A percentile compares a stretch with the other conserved stretches of the same genome.
Conservation (phyloP, 257 asterid species). For the Galeopsis tetrahit region DNA sequence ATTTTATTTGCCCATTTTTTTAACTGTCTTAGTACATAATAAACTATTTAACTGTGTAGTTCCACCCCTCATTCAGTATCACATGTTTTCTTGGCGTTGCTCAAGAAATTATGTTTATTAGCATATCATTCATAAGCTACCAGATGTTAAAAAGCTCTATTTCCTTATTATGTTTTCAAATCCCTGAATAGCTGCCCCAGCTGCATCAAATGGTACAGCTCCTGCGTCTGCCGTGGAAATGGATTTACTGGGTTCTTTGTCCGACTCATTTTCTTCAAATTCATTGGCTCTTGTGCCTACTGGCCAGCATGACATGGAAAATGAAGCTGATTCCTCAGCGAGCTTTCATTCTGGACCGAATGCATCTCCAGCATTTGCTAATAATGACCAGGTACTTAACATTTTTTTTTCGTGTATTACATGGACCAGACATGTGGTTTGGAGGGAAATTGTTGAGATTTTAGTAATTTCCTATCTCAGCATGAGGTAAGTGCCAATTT, state of each 20-base stretch:
- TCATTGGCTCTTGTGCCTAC: slow-evolving; percentile 78
- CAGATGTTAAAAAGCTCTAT: slow-evolving; percentile 23
- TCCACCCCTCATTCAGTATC: slow-evolving; percentile 8
- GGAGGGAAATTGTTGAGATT: background rate
- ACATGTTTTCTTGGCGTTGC: background rate
- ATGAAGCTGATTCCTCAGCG: slow-evolving; percentile 55
- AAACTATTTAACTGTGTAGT: background rate
- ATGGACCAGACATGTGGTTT: background rate
- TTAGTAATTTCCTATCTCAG: background rate
- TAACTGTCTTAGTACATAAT: slow-evolving; percentile 3
- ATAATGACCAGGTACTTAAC: slow-evolving; percentile 60
- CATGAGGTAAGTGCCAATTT: background rate
- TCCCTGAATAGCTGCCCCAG: slow-evolving; percentile 56
- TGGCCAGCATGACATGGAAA: slow-evolving; percentile 38
- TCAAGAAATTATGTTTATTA: background rate
- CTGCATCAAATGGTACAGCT: slow-evolving; percentile 51
- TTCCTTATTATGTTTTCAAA: slow-evolving; percentile 12
- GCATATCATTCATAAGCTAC: slow-evolving; percentile 9
- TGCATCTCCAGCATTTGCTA: slow-evolving; percentile 48
- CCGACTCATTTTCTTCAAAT: slow-evolving; percentile 64
- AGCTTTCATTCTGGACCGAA: slow-evolving; percentile 50
- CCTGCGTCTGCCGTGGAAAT: slow-evolving; percentile 55
- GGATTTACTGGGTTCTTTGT: slow-evolving; percentile 78
- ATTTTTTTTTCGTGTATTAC: too few species aligned
- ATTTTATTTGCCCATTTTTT: slow-evolving; percentile 1